Evolutionary conservation across 1,284 basidiomycete species (phyloP), one percentile per base, ranked within the genome.

Genomic region (Ustilago loliicola): DNA sequence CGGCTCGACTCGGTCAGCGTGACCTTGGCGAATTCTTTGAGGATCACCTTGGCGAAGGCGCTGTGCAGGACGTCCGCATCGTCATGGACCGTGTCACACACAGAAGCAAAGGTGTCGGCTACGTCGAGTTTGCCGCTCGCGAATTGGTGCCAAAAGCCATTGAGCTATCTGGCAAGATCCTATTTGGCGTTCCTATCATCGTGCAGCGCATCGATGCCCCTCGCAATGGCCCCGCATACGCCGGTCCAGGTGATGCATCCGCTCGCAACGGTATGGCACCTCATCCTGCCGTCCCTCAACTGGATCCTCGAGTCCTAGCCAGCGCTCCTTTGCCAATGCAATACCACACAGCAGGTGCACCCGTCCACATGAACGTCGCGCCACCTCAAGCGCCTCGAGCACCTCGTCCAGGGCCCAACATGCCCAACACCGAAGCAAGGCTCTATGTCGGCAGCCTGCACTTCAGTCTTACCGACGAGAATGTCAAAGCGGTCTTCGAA

Each of bases 1-100:
- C 96, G 80, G 94, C 95, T 66, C 91, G 94, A 84, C 91, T 98
- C 86, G 96, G 94, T 67, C 94, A 95, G 84, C 91, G 94, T 85
- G 96, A 99, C 89, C 89, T 99, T 87, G 95, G 95, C 74, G 94
- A 96, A 88, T 99, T 99, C 89, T 98, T 99, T 86, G 96, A 98
- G 89, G 94, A 97, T 87, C 95, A 94, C 87, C 90, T 98, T 36
- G 95, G 95, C 29, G 93, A 82, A 53, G 92, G 92, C 50, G 91
- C 93, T 30, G 96, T 99, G 3, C 91, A 95, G 88, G 96, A 98
- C 83, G 94, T 96, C 21, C 90, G 95, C 72, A 94, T 99, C 83
- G 95, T 98, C 48, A 96, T 94, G 13, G 96, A 99, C 86, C 90
- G 94, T 76, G 89, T 96, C 60, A 96, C 95, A 17, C 91, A 95